Evolutionary conservation across 2,329 filamentous ascomycete genomes (phyloP).

Genomic region (Paecilomyces variotii): DNA sequence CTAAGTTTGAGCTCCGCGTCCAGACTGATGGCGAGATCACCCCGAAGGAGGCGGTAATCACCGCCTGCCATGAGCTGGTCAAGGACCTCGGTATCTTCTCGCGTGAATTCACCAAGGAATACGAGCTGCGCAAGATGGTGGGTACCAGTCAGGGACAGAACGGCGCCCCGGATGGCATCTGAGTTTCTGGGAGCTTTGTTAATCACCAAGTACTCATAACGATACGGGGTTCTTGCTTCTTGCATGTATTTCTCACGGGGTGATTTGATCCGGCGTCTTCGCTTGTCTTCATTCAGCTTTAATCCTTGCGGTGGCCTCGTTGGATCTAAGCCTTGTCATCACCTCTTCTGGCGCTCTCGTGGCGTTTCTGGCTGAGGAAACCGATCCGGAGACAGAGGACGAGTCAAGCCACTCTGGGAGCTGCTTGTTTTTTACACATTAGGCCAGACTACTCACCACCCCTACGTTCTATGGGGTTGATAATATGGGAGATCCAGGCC

Average conservation of each 20-base stretch:
- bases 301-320: neutral
- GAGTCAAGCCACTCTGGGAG: neutral
- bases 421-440: neutral
- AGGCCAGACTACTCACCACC: neutral
- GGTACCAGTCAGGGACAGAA: constrained; percentile 49
- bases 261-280: neutral
- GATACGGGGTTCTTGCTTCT: neutral
- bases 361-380: neutral
- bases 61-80: constrained; percentile 74
- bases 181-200: neutral
- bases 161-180: constrained; percentile 9
- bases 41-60: constrained; percentile 79
- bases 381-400: neutral
- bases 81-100: constrained; percentile 70
- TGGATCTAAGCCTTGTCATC: neutral
- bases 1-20: constrained; percentile 64
- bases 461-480: neutral
- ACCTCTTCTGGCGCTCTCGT: neutral
- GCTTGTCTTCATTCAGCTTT: neutral
- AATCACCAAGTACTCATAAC: neutral
- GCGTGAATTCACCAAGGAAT: constrained; percentile 87
- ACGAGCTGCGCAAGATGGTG: constrained; percentile 79
- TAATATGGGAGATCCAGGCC: neutral
- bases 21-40: constrained; percentile 85
- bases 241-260: neutral